Evolutionary conservation across 163 green algal species (phyloP).

Genomic region (Prototheca wickerhamii): DNA sequence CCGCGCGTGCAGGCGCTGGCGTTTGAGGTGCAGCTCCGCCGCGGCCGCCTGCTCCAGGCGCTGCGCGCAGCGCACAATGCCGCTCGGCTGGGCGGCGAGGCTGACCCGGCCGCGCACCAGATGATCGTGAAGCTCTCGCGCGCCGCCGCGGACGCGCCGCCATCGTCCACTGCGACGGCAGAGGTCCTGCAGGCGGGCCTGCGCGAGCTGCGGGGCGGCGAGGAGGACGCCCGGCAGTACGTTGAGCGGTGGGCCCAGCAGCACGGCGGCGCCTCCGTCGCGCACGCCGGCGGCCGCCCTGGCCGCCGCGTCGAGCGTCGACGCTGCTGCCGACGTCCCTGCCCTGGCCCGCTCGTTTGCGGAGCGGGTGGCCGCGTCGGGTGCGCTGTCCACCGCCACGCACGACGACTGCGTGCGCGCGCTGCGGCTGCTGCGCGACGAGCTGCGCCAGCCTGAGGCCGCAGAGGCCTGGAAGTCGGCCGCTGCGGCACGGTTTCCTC

Average conservation of each 20-base stretch:
- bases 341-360: slow-evolving; percentile 19
- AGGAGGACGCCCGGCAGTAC: slow-evolving; percentile 11
- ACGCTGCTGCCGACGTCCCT: slow-evolving; percentile 1
- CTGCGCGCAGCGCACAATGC: slow-evolving; percentile 53
- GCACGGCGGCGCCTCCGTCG: slow-evolving; percentile 8
- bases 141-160: not conserved
- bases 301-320: slow-evolving; percentile 6
- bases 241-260: slow-evolving; percentile 17
- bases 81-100: slow-evolving; percentile 26
- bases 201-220: slow-evolving; percentile 31
- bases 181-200: slow-evolving; percentile 39
- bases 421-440: slow-evolving; percentile 33
- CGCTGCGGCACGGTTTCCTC: slow-evolving; percentile 35
- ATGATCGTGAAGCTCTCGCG: slow-evolving; percentile 22
- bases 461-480: slow-evolving; percentile 31
- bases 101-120: slow-evolving; percentile 52
- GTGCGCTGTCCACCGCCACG: slow-evolving; percentile 15
- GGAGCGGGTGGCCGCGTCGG: slow-evolving; percentile 30
- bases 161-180: not conserved
- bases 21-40: slow-evolving; percentile 50
- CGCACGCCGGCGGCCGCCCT: slow-evolving; percentile 8
- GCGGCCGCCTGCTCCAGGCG: slow-evolving; percentile 51
- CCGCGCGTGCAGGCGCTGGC: slow-evolving; percentile 54
- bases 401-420: slow-evolving; percentile 36
- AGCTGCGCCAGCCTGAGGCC: slow-evolving; percentile 17